Evolutionary conservation across 2,329 filamentous ascomycete species (phyloP).

Genomic region (Xylaria sp.): DNA sequence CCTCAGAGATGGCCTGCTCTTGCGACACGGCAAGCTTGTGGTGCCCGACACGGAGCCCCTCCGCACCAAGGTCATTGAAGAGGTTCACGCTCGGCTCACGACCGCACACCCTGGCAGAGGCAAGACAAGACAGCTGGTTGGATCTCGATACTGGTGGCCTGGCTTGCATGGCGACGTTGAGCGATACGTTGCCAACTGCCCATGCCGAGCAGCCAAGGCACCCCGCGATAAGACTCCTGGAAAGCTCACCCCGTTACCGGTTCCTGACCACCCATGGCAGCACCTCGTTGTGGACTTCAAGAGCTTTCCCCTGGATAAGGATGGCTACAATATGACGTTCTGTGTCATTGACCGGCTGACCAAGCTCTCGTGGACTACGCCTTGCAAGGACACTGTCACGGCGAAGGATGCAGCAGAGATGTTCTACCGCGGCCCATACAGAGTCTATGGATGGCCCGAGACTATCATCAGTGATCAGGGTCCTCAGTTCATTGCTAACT

Average conservation of each 20-base stretch:
- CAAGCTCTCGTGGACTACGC: neutral
- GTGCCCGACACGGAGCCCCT: no score
- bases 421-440: neutral
- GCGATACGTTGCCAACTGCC: no score
- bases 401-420: neutral
- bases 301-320: neutral
- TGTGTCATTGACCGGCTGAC: neutral
- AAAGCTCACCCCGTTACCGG: neutral
- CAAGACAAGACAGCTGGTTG: no score
- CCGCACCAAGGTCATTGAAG: no score
- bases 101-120: no score
- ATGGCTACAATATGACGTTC: neutral
- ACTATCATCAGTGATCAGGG: neutral
- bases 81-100: no score
- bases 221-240: neutral
- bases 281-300: neutral
- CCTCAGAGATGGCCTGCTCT: no score
- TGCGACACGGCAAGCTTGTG: no score
- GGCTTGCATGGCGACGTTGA: no score
- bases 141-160: no score
- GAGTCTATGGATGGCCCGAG: neutral
- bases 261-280: neutral
- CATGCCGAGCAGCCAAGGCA: no score
- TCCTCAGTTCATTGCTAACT: neutral
- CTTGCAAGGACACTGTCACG: neutral